Conservation (phyloP, 2,329 filamentous ascomycete species). For the Ambrosiella xylebori region DNA sequence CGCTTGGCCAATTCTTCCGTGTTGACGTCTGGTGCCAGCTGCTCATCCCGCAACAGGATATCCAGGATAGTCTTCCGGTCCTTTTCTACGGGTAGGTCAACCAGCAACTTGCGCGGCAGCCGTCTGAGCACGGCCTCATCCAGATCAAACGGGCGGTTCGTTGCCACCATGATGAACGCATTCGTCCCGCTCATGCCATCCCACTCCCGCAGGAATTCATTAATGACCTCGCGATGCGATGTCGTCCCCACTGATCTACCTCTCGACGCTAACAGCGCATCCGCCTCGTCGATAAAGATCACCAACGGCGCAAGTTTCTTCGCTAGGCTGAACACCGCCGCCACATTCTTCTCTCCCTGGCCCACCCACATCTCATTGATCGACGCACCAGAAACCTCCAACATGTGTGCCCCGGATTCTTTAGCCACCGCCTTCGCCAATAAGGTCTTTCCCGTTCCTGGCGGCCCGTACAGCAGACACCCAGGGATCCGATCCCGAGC, state of each 20-base stretch:
- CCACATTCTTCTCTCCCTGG: slow-evolving; percentile 90
- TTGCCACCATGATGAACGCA: slow-evolving; percentile 96
- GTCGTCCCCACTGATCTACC: slow-evolving; percentile 46
- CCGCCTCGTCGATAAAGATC: slow-evolving; percentile 93
- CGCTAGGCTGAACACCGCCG: slow-evolving; percentile 77
- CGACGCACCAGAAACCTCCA: slow-evolving; percentile 78
- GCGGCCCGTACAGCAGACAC: slow-evolving; percentile 72
- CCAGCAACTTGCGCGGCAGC: slow-evolving; percentile 52
- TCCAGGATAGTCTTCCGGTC: slow-evolving; percentile 52
- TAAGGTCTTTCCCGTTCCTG: slow-evolving; percentile 59
- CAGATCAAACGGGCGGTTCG: slow-evolving; percentile 85
- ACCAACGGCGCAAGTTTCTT: slow-evolving; percentile 84
- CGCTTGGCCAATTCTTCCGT: slow-evolving; percentile 44
- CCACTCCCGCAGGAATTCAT: slow-evolving; percentile 94
- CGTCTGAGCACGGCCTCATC: slow-evolving; percentile 74
- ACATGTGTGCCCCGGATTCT: slow-evolving; percentile 51
- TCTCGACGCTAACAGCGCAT: slow-evolving; percentile 73
- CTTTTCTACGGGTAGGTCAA: slow-evolving; percentile 51
- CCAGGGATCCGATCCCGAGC: slow-evolving; percentile 83
- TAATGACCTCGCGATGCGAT: slow-evolving; percentile 76
- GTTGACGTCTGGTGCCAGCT: slow-evolving; percentile 41
- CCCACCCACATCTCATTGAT: slow-evolving; percentile 96
- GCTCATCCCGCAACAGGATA: slow-evolving; percentile 54
- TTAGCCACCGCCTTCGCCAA: slow-evolving; percentile 53
- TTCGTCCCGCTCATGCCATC: slow-evolving; percentile 70